phyloP scores from a whole-genome alignment of 495 filamentous ascomycete genomes.

The Amphirosellinia nigrospora region DNA sequence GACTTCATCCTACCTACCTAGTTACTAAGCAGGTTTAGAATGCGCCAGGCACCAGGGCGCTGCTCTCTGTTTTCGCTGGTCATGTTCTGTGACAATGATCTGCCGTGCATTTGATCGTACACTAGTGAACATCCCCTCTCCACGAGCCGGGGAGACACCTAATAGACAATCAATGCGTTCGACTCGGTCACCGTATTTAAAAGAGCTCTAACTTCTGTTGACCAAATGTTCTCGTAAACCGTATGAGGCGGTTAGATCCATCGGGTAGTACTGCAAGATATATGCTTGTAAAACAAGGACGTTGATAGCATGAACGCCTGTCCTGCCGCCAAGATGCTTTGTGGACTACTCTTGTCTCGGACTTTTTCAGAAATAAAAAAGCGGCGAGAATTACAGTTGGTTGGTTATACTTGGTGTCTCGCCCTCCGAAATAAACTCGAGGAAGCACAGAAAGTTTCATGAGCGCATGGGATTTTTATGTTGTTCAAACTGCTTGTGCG shows the following conservation, averaged over 20 bases:
- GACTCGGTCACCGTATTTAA: not conserved
- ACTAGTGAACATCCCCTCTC: conserved; percentile 3
- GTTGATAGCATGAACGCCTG: not conserved
- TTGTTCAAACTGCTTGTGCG: not conserved
- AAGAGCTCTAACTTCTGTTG: not conserved
- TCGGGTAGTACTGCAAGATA: not conserved
- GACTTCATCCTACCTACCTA: not conserved
- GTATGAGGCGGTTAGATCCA: not conserved
- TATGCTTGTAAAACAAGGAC: not conserved
- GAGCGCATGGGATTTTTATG: not conserved
- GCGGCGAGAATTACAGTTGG: not conserved
- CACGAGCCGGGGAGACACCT: not conserved
- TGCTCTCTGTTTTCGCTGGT: not conserved
- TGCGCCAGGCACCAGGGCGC: not conserved
- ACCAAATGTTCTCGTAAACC: not conserved
- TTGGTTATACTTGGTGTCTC: not conserved
- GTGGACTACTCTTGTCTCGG: not conserved
- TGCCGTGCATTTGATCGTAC: conserved; percentile 12
- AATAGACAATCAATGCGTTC: not conserved
- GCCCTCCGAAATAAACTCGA: not conserved
- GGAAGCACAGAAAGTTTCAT: not conserved
- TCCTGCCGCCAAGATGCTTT: not conserved
- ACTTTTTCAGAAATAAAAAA: not conserved
- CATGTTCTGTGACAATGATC: conserved; percentile 5
- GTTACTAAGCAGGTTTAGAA: conserved; percentile 8